phyloP scores from a whole-genome alignment of 2,329 filamentous ascomycete species.

The Huntiella abstrusa region DNA sequence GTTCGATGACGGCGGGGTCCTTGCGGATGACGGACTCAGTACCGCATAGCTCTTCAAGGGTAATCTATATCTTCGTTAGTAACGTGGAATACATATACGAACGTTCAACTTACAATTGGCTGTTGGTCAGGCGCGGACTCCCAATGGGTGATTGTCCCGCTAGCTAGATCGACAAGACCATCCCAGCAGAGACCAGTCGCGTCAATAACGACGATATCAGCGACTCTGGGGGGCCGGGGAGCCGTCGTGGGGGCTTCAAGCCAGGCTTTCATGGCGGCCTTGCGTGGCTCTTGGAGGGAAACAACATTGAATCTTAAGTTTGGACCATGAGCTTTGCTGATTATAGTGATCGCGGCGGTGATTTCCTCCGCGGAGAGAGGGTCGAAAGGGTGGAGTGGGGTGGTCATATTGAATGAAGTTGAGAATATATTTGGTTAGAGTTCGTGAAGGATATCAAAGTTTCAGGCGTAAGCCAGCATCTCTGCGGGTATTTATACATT shows the following conservation, averaged over 20 bases:
- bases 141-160: conserved; percentile 53
- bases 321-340: conserved; percentile 50
- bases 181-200: conserved; percentile 66
- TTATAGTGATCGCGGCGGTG: conserved; percentile 44
- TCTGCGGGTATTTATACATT: no score
- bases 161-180: conserved; percentile 55
- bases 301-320: conserved; percentile 73
- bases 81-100: background rate
- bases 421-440: no score
- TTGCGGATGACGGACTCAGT: conserved; percentile 60
- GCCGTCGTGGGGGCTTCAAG: conserved; percentile 42
- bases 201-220: conserved; percentile 69
- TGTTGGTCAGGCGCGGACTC: conserved; percentile 57
- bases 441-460: no score
- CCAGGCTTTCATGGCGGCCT: conserved; percentile 69
- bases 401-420: no score
- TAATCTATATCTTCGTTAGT: conserved; percentile 38
- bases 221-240: conserved; percentile 48
- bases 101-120: conserved; percentile 43
- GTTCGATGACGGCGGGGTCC: conserved; percentile 76
- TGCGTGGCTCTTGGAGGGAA: conserved; percentile 67
- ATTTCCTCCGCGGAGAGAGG: conserved; percentile 59
- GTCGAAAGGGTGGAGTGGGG: conserved; percentile 45
- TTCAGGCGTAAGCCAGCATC: no score
- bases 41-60: conserved; percentile 70